Evolutionary conservation across 768 basidiomycete species (phyloP).

Genomic region (Stropharia rugosoannulata): DNA sequence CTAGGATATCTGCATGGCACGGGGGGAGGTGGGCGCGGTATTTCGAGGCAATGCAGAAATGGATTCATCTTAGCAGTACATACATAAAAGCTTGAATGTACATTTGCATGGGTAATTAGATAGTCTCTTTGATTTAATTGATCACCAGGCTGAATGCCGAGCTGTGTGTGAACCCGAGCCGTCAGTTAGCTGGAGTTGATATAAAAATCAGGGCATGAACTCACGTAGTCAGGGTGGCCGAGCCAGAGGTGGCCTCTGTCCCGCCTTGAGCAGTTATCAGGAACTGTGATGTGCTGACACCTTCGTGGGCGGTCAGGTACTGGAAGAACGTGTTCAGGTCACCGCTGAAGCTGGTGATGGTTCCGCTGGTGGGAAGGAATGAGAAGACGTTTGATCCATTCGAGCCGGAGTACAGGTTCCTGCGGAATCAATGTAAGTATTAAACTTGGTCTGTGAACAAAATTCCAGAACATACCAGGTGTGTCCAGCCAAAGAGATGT

Average conservation of each 20-base stretch:
- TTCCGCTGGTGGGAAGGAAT: constrained; percentile 39
- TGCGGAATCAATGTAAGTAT: constrained; percentile 14
- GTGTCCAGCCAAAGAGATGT: constrained; percentile 45
- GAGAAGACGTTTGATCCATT: constrained; percentile 58
- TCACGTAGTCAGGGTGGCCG: constrained; percentile 53
- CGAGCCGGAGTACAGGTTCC: constrained; percentile 54
- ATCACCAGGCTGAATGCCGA: constrained; percentile 45
- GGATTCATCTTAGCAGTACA: constrained; percentile 18
- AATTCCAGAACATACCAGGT: constrained; percentile 38
- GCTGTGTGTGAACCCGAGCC: constrained; percentile 22
- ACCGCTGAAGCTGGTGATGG: constrained; percentile 47
- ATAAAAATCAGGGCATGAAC: constrained; percentile 15
- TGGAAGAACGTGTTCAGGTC: constrained; percentile 43
- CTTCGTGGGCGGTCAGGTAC: constrained; percentile 49
- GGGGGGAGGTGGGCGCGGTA: constrained; percentile 25
- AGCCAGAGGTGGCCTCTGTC: constrained; percentile 61
- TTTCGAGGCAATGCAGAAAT: constrained; percentile 17
- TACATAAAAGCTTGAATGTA: background rate
- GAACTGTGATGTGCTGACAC: constrained; percentile 51
- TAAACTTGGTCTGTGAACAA: background rate
- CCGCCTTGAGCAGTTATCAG: constrained; percentile 61
- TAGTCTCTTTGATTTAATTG: constrained; percentile 28
- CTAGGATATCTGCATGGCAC: constrained; percentile 23
- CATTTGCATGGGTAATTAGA: background rate
- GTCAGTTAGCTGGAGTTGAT: background rate